Evolutionary conservation across 2,329 filamentous ascomycete species (phyloP).

Genomic region (Aspergillus puulaauensis): DNA sequence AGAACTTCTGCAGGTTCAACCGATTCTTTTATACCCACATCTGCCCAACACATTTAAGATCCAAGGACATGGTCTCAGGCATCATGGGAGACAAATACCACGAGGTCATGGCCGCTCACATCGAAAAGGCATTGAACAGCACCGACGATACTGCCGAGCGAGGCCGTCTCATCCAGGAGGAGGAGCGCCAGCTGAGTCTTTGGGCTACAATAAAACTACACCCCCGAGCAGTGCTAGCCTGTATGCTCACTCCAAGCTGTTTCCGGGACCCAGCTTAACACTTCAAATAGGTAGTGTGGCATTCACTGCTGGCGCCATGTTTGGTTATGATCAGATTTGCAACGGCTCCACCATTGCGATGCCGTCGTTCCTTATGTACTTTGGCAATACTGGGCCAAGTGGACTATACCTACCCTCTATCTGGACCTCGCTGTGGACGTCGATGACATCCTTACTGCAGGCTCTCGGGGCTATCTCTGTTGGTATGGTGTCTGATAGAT

Average conservation of each 20-base stretch:
- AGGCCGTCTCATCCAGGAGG: conserved; percentile 2
- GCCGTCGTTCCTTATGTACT: conserved; percentile 1
- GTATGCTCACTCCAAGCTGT: not conserved
- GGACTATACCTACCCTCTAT: conserved; percentile 18
- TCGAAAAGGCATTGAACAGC: not conserved
- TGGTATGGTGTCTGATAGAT: conserved; percentile 33
- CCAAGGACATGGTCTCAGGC: not conserved
- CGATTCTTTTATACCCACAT: not conserved
- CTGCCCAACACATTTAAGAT: not conserved
- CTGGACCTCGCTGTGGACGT: conserved; percentile 22
- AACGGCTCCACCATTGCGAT: conserved; percentile 5
- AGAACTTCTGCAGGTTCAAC: not conserved
- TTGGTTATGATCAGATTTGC: conserved; percentile 3
- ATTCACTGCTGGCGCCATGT: conserved; percentile 1
- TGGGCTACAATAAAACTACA: conserved; percentile 2
- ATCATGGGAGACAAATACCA: not conserved
- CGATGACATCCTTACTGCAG: conserved; percentile 22
- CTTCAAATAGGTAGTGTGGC: not conserved
- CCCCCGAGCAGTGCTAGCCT: not conserved
- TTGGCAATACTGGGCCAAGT: not conserved
- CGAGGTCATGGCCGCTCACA: not conserved
- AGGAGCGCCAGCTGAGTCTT: not conserved
- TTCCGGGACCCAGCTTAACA: not conserved
- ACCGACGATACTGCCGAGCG: conserved; percentile 1
- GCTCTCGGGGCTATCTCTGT: conserved; percentile 22